phyloP scores from a whole-genome alignment of 116 monocot species.

The Iris pallida region DNA sequence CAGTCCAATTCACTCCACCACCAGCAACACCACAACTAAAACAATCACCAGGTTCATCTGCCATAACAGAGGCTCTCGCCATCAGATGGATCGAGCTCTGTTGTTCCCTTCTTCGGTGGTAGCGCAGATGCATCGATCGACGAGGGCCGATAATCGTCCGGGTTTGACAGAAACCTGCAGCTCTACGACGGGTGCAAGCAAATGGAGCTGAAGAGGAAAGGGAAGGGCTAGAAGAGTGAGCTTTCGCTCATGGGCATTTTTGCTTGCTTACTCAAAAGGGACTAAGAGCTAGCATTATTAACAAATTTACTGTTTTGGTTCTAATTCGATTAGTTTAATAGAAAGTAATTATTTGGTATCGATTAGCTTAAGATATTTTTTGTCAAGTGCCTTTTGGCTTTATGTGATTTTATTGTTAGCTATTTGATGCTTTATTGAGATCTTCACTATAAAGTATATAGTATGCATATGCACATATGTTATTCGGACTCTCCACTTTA shows the following conservation, averaged over 20 bases:
- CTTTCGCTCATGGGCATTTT: slow-evolving; percentile 12
- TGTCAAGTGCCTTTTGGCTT: slow-evolving; percentile 1
- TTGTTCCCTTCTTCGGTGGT: slow-evolving; percentile 34
- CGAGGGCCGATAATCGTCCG: slow-evolving; percentile 45
- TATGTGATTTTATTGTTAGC: background rate
- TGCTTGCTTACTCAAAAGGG: background rate
- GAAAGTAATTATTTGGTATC: background rate
- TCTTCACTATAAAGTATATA: background rate
- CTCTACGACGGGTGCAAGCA: slow-evolving; percentile 60
- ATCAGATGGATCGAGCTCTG: slow-evolving; percentile 45
- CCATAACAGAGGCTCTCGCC: slow-evolving; percentile 24
- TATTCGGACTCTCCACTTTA: too few species aligned
- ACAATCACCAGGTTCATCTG: slow-evolving; percentile 17
- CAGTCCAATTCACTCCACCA: slow-evolving; percentile 95
- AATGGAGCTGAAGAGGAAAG: slow-evolving; percentile 68
- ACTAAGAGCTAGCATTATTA: too few species aligned
- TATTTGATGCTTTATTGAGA: slow-evolving; percentile 3
- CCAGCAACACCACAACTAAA: background rate
- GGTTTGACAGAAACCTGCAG: slow-evolving; percentile 57
- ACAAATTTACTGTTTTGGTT: too few species aligned
- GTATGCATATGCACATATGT: too few species aligned
- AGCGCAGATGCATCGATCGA: background rate
- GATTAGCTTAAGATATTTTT: background rate
- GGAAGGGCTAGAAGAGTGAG: slow-evolving; percentile 41
- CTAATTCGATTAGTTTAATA: background rate